phyloP scores from a whole-genome alignment of 108 stramenopile species.

The Hondaea fermentalgiana region DNA sequence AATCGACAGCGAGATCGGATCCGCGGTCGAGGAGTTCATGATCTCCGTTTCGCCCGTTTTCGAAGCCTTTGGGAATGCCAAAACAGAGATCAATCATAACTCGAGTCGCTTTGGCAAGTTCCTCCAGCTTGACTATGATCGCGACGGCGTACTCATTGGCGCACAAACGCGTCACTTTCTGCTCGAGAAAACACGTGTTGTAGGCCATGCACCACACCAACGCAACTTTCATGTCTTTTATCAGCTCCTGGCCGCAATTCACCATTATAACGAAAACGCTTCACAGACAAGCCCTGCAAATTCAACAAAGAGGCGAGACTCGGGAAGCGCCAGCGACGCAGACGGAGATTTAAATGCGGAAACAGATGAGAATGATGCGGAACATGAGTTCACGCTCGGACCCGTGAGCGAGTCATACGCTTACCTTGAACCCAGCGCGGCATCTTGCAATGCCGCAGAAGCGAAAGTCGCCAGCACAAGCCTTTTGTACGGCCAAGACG shows the following conservation, averaged over 20 bases:
- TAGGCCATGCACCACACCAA: constrained; percentile 64
- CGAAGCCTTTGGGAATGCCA: constrained; percentile 59
- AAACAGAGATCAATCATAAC: constrained; percentile 56
- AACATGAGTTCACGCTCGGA: no score
- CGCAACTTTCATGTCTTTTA: constrained; percentile 93
- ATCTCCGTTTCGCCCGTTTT: constrained; percentile 45
- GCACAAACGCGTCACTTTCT: constrained; percentile 65
- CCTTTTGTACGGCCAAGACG: background rate
- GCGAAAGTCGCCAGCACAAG: background rate
- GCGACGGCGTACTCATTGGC: constrained; percentile 32
- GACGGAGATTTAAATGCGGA: background rate
- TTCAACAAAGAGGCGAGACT: background rate
- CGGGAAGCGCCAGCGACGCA: background rate
- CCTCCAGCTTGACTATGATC: constrained; percentile 46
- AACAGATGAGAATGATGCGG: no score
- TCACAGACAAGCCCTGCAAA: background rate
- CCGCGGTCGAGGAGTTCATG: constrained; percentile 1
- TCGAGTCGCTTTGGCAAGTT: constrained; percentile 62
- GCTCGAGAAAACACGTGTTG: constrained; percentile 82
- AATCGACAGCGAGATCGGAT: background rate
- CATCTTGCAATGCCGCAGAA: background rate
- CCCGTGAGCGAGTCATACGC: no score
- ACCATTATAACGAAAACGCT: background rate
- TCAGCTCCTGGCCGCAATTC: constrained; percentile 50
- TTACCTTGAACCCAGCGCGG: no score